phyloP scores from a whole-genome alignment of 2,329 filamentous ascomycete species.

The Fusarium anguioides region DNA sequence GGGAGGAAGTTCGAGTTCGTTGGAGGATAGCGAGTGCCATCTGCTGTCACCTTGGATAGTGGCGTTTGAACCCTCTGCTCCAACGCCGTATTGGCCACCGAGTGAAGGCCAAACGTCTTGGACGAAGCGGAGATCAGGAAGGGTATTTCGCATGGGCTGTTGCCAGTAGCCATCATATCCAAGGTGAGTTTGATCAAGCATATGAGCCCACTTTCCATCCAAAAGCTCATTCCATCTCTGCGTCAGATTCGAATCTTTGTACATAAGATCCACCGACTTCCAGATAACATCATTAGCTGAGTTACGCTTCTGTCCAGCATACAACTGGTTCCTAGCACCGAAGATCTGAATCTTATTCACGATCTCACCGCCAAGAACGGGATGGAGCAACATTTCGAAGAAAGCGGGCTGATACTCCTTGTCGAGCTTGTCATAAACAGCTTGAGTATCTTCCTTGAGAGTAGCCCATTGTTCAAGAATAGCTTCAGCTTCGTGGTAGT shows the following conservation, averaged over 20 bases:
- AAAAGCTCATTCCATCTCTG: slow-evolving; percentile 36
- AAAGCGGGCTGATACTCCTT: slow-evolving; percentile 61
- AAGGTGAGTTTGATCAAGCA: slow-evolving; percentile 59
- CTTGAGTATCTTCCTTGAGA: slow-evolving; percentile 58
- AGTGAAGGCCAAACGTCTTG: slow-evolving; percentile 68
- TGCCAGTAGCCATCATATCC: slow-evolving; percentile 70
- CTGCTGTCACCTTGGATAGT: slow-evolving; percentile 54
- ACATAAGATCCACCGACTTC: slow-evolving; percentile 32
- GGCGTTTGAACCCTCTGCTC: slow-evolving; percentile 49
- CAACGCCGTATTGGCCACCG: slow-evolving; percentile 51
- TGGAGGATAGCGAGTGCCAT: slow-evolving; percentile 63
- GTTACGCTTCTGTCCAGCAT: slow-evolving; percentile 66
- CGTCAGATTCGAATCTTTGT: slow-evolving; percentile 32
- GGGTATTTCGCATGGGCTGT: slow-evolving; percentile 76
- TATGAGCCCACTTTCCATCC: slow-evolving; percentile 34
- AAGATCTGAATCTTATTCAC: slow-evolving; percentile 61
- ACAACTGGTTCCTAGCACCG: slow-evolving; percentile 62
- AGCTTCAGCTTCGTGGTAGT: slow-evolving; percentile 69
- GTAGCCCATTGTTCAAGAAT: slow-evolving; percentile 65
- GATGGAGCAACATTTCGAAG: slow-evolving; percentile 71
- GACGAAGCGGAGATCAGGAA: slow-evolving; percentile 60
- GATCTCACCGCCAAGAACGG: slow-evolving; percentile 67
- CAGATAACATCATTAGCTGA: slow-evolving; percentile 58
- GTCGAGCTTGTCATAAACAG: slow-evolving; percentile 57
- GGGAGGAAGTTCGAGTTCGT: slow-evolving; percentile 48